Conservation (phyloP, 1,139 yeast genomes). For the Kodamaea alishanica region DNA sequence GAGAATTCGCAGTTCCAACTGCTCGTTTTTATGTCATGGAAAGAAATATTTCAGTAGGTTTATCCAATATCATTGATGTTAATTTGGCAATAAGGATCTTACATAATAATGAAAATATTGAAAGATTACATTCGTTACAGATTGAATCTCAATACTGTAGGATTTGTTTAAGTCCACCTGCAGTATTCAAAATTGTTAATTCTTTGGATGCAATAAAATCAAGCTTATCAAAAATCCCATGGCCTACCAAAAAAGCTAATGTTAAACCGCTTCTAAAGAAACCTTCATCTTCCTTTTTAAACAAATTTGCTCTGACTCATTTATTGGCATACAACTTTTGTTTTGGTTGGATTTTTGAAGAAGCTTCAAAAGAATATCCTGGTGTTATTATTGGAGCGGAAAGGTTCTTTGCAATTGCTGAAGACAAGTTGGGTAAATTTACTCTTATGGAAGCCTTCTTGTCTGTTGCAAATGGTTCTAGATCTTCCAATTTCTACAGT, state of each 20-base stretch:
- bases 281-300: conserved; percentile 10
- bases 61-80: conserved; percentile 47
- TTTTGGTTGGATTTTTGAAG: conserved; percentile 67
- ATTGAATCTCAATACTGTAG: conserved; percentile 58
- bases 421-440: conserved; percentile 60
- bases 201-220: conserved; percentile 15
- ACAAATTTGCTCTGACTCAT: conserved; percentile 48
- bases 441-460: conserved; percentile 62
- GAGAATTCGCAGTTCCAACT: conserved; percentile 41
- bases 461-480: conserved; percentile 61
- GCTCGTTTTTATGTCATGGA: conserved; percentile 38
- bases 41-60: conserved; percentile 33
- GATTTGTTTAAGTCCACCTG: conserved; percentile 52
- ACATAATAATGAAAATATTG: conserved; percentile 25
- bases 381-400: conserved; percentile 81
- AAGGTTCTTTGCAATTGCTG: conserved; percentile 59
- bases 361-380: conserved; percentile 43
- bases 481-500: conserved; percentile 51
- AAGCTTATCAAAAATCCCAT: background rate
- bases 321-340: conserved; percentile 65
- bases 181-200: conserved; percentile 37
- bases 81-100: conserved; percentile 36
- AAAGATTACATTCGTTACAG: conserved; percentile 44
- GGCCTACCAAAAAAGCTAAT: background rate
- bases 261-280: background rate